Evolutionary conservation across 2,329 filamentous ascomycete genomes (phyloP), one percentile per base, ranked within the genome.

Genomic region (Chrysosporium queenslandicum): DNA sequence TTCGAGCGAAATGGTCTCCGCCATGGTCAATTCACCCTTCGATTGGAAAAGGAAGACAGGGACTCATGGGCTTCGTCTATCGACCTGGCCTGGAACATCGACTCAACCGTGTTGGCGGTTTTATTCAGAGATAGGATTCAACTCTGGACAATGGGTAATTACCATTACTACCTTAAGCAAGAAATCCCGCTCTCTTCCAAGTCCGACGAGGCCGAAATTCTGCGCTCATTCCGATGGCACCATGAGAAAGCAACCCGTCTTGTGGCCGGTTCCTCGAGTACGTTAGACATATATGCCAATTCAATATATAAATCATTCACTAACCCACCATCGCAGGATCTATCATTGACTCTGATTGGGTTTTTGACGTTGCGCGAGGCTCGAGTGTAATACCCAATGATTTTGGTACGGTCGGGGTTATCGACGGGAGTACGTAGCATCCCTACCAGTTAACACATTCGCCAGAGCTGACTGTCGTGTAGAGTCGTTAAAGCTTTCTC

Each of bases 141-240:
- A 64, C 73, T 98, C 1, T 98, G 92, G 92, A 95, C 89, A 0
- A 95, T 85, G 77, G 86, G 88, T 18, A 98, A 98, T 66, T 98
- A 98, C 60, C 87, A 97, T 65, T 98, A 92, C 80, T 97, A 97
- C 66, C 75, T 98, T 14, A 98, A 98, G 71, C 89, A 95, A 66
- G 89, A 96, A 64, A 75, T 96, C 5, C 69, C 72, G 5, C 71
- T 77, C 5, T 60, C 66, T 6, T 55, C 60, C 25, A 61, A 63
- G 46, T 59, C 58, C 12, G 50, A 55, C 20, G 46, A 58, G 11
- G 57, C 56, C 8, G 53, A 58, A 34, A 42, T 55, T 34, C 61
- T 64, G 7, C 63, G 61, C 32, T 58, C 63, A 16, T 64, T 74
- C 51, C 65, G 63, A 25, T 98, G 92, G 92, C 88, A 98, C 66